Base-by-base conservation (phyloP, 2,329 filamentous ascomycete genomes). In the Blastomyces emzantsi region DNA sequence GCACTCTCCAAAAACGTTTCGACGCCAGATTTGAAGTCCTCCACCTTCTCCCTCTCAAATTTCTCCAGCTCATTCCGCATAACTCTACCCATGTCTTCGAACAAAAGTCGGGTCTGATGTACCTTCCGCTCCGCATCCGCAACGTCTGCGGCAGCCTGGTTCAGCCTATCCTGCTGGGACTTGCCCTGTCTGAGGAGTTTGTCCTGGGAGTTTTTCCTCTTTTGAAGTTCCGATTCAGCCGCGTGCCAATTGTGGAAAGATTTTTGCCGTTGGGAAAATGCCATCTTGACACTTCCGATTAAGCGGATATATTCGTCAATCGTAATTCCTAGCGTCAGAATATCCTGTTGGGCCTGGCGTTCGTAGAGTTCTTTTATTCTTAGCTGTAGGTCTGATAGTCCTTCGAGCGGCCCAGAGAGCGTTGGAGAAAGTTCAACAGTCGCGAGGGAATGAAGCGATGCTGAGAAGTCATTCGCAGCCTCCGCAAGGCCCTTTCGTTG, bases 271-370 rank as follows among this genome's bases (percentile, higher is more conserved):
- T 97, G 92, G 45, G 83, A 79, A 73, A 99, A 99, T 0, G 94
- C 90, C 66, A 89, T 90, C 81, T 99, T 99, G 65, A 97, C 90
- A 63, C 90, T 95, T 41, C 92, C 91, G 70, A 99, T 97, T 54
- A 99, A 79, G 5, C 94, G 90, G 69, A 99, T 95, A 77, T 99
- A 99, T 77, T 99, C 94, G 68, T 99, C 94, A 67, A 99, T 92
- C 54, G 96, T 96, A 72, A 97, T 97, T 47, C 94, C 94, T 67
- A 99, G 87, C 0, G 94, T 99, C 61, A 99, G 82, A 41, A 97
- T 88, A 73, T 99, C 94, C 75, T 99, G 94, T 77, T 97, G 92
- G 13, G 94, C 94, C 76, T 99, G 94, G 28, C 94, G 89, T 70
- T 97, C 92, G 74, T 99, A 97, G 1, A 99, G 85, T 71, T 99